Percentiles rank a stretch among this genome's conserved stretches.
Conservation (phyloP, 345 rosid species). For the Aquilaria yunnanensis region DNA sequence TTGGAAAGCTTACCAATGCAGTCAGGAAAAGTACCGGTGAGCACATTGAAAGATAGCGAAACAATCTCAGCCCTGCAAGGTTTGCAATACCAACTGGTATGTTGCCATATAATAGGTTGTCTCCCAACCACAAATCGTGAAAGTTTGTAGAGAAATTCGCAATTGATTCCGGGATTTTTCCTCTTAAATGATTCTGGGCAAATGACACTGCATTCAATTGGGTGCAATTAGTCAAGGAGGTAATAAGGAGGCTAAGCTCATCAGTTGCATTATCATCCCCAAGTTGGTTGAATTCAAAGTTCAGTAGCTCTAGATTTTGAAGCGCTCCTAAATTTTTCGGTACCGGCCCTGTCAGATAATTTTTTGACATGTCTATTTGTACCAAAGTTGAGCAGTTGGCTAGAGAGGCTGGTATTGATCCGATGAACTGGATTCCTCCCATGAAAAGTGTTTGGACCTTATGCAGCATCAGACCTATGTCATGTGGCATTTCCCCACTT, state of each 20-base stretch:
- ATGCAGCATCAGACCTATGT: conserved; percentile 14
- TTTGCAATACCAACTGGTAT: conserved; percentile 15
- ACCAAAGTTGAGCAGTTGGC: conserved; percentile 15
- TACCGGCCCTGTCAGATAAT: conserved; percentile 7
- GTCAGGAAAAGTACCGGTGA: conserved; percentile 13
- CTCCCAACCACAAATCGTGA: rapidly evolving
- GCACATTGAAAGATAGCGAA: not conserved
- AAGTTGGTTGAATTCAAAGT: not conserved
- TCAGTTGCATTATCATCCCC: not conserved
- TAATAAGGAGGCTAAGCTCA: conserved; percentile 10
- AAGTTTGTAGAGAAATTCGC: conserved; percentile 14
- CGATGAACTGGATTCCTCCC: conserved; percentile 9
- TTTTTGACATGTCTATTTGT: not conserved
- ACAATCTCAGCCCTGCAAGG: conserved; percentile 11
- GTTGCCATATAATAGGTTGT: conserved; percentile 9
- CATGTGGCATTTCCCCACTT: conserved; percentile 1
- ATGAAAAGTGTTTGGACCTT: not conserved
- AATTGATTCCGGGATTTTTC: conserved; percentile 10
- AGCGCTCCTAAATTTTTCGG: conserved; percentile 13
- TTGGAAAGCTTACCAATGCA: conserved; percentile 14
- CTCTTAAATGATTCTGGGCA: conserved; percentile 4
- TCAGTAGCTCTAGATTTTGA: not conserved
- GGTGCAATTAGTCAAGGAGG: conserved; percentile 13
- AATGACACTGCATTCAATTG: not conserved
- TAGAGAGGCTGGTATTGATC: conserved; percentile 13